Percentiles rank a stretch among this genome's conserved stretches.
Evolutionary conservation across 1,284 basidiomycete genomes (phyloP).

Genomic region (Cutaneotrichosporon mucoides): DNA sequence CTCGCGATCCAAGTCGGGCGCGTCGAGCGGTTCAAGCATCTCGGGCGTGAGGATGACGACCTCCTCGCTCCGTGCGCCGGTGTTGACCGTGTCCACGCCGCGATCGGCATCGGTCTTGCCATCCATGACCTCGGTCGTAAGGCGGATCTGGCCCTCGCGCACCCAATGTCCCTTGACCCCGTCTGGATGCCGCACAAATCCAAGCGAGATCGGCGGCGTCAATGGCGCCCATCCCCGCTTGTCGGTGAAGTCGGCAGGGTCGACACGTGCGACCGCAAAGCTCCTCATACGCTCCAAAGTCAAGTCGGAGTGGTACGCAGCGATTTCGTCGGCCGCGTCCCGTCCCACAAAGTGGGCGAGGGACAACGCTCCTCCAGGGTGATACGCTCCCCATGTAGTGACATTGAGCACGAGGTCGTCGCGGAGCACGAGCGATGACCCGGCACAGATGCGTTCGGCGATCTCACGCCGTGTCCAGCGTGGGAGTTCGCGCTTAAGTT

Average conservation of each 20-base stretch:
- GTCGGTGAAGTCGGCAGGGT: conserved; percentile 33
- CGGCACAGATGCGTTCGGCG: conserved; percentile 59
- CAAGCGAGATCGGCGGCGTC: conserved; percentile 82
- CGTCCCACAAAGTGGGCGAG: conserved; percentile 94
- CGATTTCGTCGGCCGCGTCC: conserved; percentile 90
- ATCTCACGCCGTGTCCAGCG: conserved; percentile 30
- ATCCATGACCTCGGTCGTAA: conserved; percentile 18
- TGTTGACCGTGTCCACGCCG: not conserved
- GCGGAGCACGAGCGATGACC: conserved; percentile 77
- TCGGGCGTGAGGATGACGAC: conserved; percentile 25
- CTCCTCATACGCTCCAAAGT: conserved; percentile 63
- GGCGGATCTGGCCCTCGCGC: conserved; percentile 37
- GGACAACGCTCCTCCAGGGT: conserved; percentile 88
- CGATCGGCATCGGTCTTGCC: not conserved
- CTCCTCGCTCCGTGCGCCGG: not conserved
- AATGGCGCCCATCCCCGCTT: conserved; percentile 66
- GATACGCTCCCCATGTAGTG: conserved; percentile 73
- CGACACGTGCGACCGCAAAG: conserved; percentile 72
- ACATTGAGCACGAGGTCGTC: conserved; percentile 72
- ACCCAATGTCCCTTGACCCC: conserved; percentile 43
- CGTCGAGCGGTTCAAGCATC: conserved; percentile 50
- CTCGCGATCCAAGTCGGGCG: conserved; percentile 56
- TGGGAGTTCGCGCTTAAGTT: not conserved
- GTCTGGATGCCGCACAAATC: conserved; percentile 60
- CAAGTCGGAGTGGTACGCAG: conserved; percentile 77